Conservation (phyloP, 257 asterid species). For the Fraxinus cuspidata region DNA sequence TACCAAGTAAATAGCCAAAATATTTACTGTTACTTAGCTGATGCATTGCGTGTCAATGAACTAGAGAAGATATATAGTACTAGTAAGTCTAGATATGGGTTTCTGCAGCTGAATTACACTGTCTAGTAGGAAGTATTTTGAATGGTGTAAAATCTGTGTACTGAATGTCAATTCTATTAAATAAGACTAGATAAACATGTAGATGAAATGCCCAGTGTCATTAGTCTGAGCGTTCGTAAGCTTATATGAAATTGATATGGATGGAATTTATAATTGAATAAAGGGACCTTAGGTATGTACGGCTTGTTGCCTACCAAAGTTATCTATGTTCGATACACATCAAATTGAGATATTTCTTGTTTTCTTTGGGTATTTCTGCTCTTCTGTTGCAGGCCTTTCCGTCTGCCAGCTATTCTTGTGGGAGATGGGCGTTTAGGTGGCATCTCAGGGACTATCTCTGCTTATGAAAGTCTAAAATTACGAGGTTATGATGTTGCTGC, state of each 20-base stretch:
- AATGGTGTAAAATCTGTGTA: conserved; percentile 5
- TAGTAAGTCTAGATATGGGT: neutral
- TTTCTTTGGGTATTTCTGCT: conserved; percentile 25
- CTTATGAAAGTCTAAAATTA: conserved; percentile 81
- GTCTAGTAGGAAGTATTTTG: conserved; percentile 5
- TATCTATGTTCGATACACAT: neutral
- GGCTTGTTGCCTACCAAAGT: conserved; percentile 7
- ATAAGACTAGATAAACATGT: conserved; percentile 1
- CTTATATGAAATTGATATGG: conserved; percentile 2
- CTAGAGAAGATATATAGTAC: neutral
- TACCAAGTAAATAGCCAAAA: conserved; percentile 9
- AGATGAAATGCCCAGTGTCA: conserved; percentile 11
- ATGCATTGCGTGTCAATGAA: conserved; percentile 5
- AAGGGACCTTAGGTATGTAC: neutral
- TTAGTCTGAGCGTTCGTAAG: conserved; percentile 10
- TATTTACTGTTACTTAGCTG: neutral
- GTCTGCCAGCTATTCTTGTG: conserved; percentile 89
- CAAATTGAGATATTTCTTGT: neutral
- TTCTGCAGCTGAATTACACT: conserved; percentile 3
- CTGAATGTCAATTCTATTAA: neutral
- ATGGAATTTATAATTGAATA: conserved; percentile 14
- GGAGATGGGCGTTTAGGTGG: conserved; percentile 99
- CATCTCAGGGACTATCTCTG: conserved; percentile 96
- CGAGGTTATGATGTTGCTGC: conserved; percentile 96
- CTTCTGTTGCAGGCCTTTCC: conserved; percentile 70